Evolutionary conservation across 2,329 filamentous ascomycete species (phyloP).

Genomic region (Beauveria scarabaeidicola): DNA sequence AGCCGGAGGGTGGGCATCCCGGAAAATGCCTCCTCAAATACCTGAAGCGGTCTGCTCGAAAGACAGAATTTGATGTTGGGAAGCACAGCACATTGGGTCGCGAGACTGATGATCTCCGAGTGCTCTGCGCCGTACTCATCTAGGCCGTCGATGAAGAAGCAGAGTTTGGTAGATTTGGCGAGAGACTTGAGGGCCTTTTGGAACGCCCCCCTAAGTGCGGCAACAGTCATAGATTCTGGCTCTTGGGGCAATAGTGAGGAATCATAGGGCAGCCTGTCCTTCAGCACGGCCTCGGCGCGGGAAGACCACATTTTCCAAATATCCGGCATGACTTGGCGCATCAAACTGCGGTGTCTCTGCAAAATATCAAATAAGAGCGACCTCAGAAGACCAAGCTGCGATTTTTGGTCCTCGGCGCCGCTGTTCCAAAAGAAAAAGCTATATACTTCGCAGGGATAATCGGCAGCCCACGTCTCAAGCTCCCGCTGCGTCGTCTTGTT

Average conservation of each 20-base stretch:
- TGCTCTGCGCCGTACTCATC: slow-evolving; percentile 14
- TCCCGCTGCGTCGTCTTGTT: slow-evolving; percentile 12
- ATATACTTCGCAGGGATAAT: slow-evolving; percentile 14
- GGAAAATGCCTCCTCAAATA: slow-evolving; percentile 13
- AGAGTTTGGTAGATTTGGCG: background rate
- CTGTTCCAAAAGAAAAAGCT: slow-evolving; percentile 28
- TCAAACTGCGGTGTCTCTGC: slow-evolving; percentile 4
- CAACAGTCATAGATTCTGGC: background rate
- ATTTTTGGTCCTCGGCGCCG: slow-evolving; percentile 22
- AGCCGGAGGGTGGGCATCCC: background rate
- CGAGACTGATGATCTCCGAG: background rate
- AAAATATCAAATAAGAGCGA: slow-evolving; percentile 24
- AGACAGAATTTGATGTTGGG: slow-evolving; percentile 19
- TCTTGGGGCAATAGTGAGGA: background rate
- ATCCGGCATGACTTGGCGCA: slow-evolving; percentile 15
- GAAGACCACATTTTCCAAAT: background rate
- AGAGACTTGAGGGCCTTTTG: background rate
- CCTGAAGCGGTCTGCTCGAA: slow-evolving; percentile 18
- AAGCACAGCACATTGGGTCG: background rate
- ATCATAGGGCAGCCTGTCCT: background rate
- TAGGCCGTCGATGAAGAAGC: slow-evolving; percentile 15
- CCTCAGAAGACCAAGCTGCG: slow-evolving; percentile 23
- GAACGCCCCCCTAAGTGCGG: background rate
- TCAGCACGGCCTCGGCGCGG: background rate
- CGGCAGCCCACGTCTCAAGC: slow-evolving; percentile 21